These are phyloP conservation scores for Brasilioporus rufonigricans DNA, from an alignment of 768 basidiomycete species.

Conservation along the genomic window DNA sequence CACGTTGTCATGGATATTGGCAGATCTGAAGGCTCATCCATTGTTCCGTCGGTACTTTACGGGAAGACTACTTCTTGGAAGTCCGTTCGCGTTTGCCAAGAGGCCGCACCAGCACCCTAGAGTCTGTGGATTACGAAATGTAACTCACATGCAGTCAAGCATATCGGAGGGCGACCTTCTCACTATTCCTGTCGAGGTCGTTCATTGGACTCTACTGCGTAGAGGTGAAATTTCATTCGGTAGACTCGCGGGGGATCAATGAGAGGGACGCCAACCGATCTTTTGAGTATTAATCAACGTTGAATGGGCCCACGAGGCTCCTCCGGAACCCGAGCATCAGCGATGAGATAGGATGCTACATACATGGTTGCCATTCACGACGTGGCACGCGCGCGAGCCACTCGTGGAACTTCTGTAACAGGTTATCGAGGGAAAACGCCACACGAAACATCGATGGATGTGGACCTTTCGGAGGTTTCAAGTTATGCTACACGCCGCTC, in stretches of 20 bases:
- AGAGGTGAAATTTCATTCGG: neutral
- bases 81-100: neutral
- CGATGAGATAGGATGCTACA: neutral
- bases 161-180: neutral
- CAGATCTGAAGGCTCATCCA: neutral
- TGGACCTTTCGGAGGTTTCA: too few species aligned
- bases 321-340: neutral
- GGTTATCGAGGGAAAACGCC: neutral
- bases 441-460: too few species aligned
- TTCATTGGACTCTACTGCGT: neutral
- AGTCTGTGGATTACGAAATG: neutral
- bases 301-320: neutral
- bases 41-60: neutral
- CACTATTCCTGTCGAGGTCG: neutral
- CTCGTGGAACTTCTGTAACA: neutral
- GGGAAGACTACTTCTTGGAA: neutral
- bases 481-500: too few species aligned
- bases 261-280: neutral
- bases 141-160: neutral
- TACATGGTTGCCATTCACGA: neutral
- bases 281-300: neutral
- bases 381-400: neutral
- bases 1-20: slow-evolving; percentile 10
- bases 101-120: neutral
- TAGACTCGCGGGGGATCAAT: too few species aligned